Conservation (phyloP, 345 rosid species). For the Citrus reticulata region DNA sequence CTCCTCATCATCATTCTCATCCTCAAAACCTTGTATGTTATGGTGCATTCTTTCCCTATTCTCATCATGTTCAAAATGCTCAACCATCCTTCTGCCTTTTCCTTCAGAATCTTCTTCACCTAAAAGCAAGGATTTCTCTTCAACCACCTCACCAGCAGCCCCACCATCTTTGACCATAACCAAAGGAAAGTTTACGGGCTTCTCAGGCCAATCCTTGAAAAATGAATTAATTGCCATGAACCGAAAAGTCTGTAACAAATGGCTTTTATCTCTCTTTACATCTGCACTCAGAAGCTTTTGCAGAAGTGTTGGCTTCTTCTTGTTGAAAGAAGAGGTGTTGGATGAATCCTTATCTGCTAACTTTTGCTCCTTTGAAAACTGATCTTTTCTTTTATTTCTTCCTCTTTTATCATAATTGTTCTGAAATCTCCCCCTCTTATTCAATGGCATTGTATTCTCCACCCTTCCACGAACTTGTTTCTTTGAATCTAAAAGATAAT, state of each 20-base stretch:
- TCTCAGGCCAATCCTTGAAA: conserved; percentile 60
- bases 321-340: conserved; percentile 23
- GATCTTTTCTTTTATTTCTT: conserved; percentile 34
- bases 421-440: conserved; percentile 33
- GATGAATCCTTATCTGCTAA: conserved; percentile 20
- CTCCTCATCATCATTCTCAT: neutral
- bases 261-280: conserved; percentile 57
- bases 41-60: conserved; percentile 2
- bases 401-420: conserved; percentile 47
- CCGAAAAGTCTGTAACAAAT: conserved; percentile 64
- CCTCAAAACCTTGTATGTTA: conserved; percentile 4
- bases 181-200: conserved; percentile 54
- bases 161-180: conserved; percentile 53
- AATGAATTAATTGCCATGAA: conserved; percentile 71
- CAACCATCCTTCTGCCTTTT: conserved; percentile 2
- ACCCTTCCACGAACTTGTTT: conserved; percentile 28
- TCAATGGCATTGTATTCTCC: conserved; percentile 22
- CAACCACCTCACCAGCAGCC: conserved; percentile 20
- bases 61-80: neutral
- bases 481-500: conserved; percentile 52
- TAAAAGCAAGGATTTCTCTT: conserved; percentile 19
- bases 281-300: conserved; percentile 79
- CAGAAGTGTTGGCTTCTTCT: conserved; percentile 60
- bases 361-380: conserved; percentile 26
- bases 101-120: conserved; percentile 17